These are phyloP conservation scores for Coemansia sp. DNA, from an alignment of 371 early-diverging fungal species.

Conservation along the genomic window DNA sequence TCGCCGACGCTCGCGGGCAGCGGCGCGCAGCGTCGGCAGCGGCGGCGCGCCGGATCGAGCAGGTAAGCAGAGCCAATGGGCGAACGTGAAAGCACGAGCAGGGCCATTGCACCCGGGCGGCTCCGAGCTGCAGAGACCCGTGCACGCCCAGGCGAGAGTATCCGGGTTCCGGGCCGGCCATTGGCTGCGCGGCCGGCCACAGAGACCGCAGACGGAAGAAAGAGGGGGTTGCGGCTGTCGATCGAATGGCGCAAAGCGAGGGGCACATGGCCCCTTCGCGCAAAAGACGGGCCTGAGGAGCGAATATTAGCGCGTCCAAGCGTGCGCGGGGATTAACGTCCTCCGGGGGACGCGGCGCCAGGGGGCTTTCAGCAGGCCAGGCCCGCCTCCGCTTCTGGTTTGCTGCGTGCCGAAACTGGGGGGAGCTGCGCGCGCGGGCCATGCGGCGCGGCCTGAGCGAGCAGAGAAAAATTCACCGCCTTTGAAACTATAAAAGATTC, in stretches of 20 bases:
- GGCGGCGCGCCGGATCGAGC: conserved; percentile 9
- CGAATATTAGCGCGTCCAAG: not conserved
- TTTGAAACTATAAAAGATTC: not conserved
- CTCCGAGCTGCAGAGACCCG: conserved; percentile 6
- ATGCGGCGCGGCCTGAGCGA: not conserved
- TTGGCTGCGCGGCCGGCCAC: not conserved
- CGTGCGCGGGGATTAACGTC: conserved; percentile 18
- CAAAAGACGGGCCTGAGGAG: not conserved
- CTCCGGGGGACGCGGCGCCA: not conserved
- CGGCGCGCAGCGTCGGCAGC: conserved; percentile 6
- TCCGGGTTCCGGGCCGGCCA: not conserved
- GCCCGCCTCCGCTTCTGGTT: not conserved
- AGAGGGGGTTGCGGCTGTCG: no score
- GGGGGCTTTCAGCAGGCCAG: not conserved
- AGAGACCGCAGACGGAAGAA: not conserved
- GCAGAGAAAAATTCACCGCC: no score
- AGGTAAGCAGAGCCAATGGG: conserved; percentile 10
- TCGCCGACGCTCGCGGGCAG: not conserved
- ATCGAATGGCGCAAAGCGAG: not conserved
- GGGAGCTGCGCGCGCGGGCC: not conserved
- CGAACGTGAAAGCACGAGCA: not conserved
- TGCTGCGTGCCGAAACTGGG: not conserved
- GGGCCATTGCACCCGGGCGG: not conserved
- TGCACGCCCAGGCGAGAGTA: not conserved
- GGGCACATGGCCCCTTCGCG: not conserved